Conservation (phyloP, 2,329 filamentous ascomycete genomes). For the Arthroderma sp. region DNA sequence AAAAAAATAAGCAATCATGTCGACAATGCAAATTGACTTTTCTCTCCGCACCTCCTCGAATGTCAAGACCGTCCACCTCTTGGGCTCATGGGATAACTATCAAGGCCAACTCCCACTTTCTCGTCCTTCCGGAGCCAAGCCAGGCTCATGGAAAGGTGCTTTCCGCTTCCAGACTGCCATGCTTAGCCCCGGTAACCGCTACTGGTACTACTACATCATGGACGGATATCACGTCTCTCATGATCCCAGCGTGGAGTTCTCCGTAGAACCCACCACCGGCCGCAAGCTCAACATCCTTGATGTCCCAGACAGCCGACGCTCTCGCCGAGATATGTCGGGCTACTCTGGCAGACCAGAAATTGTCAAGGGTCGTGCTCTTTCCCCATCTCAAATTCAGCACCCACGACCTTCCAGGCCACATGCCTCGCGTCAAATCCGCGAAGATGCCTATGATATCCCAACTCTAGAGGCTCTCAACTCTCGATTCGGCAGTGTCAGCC, state of each 20-base stretch:
- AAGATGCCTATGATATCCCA: constrained; percentile 62
- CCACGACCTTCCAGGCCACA: constrained; percentile 82
- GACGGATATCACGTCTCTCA: constrained; percentile 97
- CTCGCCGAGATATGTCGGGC: constrained; percentile 23
- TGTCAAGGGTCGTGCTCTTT: constrained; percentile 77
- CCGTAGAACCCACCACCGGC: constrained; percentile 89
- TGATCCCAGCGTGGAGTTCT: constrained; percentile 80
- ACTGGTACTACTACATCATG: constrained; percentile 99
- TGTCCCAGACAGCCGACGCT: constrained; percentile 51
- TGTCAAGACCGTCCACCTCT: constrained; percentile 93
- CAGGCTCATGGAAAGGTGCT: constrained; percentile 85
- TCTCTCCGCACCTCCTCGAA: constrained; percentile 88
- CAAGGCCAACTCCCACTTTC: constrained; percentile 84
- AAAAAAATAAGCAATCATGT: constrained; percentile 33
- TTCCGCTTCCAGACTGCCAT: constrained; percentile 88
- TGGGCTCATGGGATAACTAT: constrained; percentile 98
- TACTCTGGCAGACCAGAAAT: constrained; percentile 44
- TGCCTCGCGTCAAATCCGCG: constrained; percentile 75
- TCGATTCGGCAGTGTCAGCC: constrained; percentile 59
- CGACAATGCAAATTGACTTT: constrained; percentile 93
- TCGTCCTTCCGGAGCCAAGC: constrained; percentile 73
- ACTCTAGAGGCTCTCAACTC: constrained; percentile 66
- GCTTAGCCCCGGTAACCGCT: constrained; percentile 76
- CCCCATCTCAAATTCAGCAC: constrained; percentile 76
- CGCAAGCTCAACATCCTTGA: constrained; percentile 97